Base-by-base conservation (phyloP, 108 stramenopile genomes). In the Cyclotella baltica region DNA sequence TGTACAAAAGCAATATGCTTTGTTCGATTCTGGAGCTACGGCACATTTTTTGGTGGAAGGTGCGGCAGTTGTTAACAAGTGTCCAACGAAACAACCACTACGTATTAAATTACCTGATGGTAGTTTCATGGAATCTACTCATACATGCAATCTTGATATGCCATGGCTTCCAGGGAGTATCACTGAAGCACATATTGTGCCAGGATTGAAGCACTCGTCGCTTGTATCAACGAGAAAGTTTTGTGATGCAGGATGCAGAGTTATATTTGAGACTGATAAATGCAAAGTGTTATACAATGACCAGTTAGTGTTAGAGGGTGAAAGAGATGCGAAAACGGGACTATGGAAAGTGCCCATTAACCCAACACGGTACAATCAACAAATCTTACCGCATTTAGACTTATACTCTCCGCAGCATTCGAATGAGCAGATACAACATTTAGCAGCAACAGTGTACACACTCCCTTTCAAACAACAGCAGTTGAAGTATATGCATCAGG, bases 101-200 rank as follows among this genome's bases (percentile, higher is more conserved):
- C 23, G 20, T 2, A 73, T 73, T 61, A 73, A 48, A 27, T 36
- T 73, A 34, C 72, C 72, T 11, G 34, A 73, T 73, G 72, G 72
- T 25, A 8, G 29, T 8, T 15, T 73, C 15, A 62, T 73, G 3
- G 35, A 73, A 64, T 73, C 72, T 3, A 73, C 72, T 4, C 59
- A 73, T 52, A 62, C 72, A 34, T 71, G 70, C 70, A 71, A 71
- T 30, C n/a, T 71, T 4, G 58, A 71, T 16, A 61, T 71, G 9
- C 72, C 59, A 62, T 73, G 72, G 72, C 37, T 73, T 2, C 58
- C 72, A 13, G 22, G 11, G 3, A 33, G 23, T 55, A 34, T 62
- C 22, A 61, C 72, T 4, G 72, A 62, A 22, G 72, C 72, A 22
- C 72, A 73, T 37, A 73, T 61, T 62, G 61, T 73, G 4, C 70